Percentiles rank a stretch among this genome's conserved stretches.
phyloP scores from a whole-genome alignment of 2,329 filamentous ascomycete species.

The Acephala macrosclerotiorum region DNA sequence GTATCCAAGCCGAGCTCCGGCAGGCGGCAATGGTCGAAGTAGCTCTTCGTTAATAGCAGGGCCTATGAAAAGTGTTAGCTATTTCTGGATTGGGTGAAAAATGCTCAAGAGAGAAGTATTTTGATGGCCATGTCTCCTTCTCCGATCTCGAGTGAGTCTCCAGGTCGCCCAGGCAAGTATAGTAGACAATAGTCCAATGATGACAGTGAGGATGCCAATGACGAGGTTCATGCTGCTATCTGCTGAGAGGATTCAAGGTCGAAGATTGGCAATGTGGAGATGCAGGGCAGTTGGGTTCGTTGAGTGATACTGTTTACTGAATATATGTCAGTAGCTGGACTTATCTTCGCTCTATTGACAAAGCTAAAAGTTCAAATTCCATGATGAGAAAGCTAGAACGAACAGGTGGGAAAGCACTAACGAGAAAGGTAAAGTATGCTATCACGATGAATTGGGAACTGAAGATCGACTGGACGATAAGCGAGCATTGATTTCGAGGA shows the following conservation, averaged over 20 bases:
- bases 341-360: too few relatives aligned
- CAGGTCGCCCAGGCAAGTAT: slow-evolving; percentile 23
- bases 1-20: slow-evolving; percentile 2
- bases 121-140: not conserved
- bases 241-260: not conserved
- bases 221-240: slow-evolving; percentile 22
- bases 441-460: too few relatives aligned
- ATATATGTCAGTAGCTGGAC: not conserved
- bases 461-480: too few relatives aligned
- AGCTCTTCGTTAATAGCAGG: not conserved
- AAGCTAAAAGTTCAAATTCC: too few relatives aligned
- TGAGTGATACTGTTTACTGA: not conserved
- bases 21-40: not conserved
- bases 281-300: not conserved
- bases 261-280: not conserved
- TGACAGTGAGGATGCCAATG: slow-evolving; percentile 16
- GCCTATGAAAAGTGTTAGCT: not conserved
- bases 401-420: too few relatives aligned
- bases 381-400: too few relatives aligned
- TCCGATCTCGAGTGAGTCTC: slow-evolving; percentile 15
- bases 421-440: too few relatives aligned
- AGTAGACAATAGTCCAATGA: slow-evolving; percentile 11
- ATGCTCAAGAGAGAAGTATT: too few relatives aligned
- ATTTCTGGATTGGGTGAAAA: too few relatives aligned
- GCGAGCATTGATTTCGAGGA: too few relatives aligned